Evolutionary conservation across 2,329 filamentous ascomycete genomes (phyloP).

Genomic region (Trichoderma semiorbis): DNA sequence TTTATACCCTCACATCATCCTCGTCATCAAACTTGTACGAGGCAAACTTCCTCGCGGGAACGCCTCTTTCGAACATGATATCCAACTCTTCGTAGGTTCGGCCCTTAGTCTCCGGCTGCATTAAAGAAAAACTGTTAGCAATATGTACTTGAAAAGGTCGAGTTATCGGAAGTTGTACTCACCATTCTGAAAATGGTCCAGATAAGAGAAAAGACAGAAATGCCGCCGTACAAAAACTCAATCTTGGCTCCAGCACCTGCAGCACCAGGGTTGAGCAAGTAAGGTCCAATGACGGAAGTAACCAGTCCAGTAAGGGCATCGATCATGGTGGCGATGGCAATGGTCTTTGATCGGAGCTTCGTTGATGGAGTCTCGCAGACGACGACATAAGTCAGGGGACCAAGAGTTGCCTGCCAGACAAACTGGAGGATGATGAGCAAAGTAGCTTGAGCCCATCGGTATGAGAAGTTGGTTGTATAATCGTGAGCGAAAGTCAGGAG

Average conservation of each 20-base stretch:
- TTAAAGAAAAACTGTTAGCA: background rate
- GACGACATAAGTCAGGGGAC: slow-evolving; percentile 51
- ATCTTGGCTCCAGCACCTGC: slow-evolving; percentile 15
- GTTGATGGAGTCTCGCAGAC: slow-evolving; percentile 53
- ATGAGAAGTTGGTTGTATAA: slow-evolving; percentile 1
- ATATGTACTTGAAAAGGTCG: background rate
- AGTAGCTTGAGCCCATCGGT: slow-evolving; percentile 41
- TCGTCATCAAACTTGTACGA: slow-evolving; percentile 10
- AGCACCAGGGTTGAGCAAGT: slow-evolving; percentile 14
- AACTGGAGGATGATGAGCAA: slow-evolving; percentile 52
- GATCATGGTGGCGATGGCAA: slow-evolving; percentile 26
- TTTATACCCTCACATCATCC: background rate
- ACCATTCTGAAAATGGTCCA: slow-evolving; percentile 16
- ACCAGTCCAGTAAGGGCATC: slow-evolving; percentile 8
- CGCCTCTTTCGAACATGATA: slow-evolving; percentile 30
- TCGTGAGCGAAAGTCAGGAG: slow-evolving; percentile 28
- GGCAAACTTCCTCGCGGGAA: slow-evolving; percentile 33
- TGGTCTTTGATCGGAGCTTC: slow-evolving; percentile 52
- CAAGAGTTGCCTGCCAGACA: slow-evolving; percentile 53
- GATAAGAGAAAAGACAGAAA: slow-evolving; percentile 13
- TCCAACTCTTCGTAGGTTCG: slow-evolving; percentile 43
- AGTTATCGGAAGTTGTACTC: background rate
- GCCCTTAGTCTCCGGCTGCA: slow-evolving; percentile 49
- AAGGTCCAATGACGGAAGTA: slow-evolving; percentile 14
- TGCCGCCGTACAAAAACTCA: slow-evolving; percentile 15